Evolutionary conservation across 2,329 filamentous ascomycete genomes (phyloP).

Genomic region (Aureobasidium uvarum): DNA sequence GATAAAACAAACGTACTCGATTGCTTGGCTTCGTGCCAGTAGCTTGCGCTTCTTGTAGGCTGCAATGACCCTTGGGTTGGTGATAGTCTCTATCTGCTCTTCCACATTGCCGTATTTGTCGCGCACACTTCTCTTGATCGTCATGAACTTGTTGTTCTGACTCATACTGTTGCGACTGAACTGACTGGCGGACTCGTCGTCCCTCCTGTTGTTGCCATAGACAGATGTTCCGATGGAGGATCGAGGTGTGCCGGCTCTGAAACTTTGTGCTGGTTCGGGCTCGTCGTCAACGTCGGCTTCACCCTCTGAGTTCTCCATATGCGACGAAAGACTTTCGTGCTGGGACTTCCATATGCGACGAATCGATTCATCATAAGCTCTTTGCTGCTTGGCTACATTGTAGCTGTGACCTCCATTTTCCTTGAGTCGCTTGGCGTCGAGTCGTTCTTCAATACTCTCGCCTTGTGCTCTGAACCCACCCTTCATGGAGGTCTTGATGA

Average conservation of each 20-base stretch:
- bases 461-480: slow-evolving; percentile 90
- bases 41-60: slow-evolving; percentile 80
- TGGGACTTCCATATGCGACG: slow-evolving; percentile 90
- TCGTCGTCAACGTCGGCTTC: slow-evolving; percentile 62
- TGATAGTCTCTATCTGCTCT: slow-evolving; percentile 31
- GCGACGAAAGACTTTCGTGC: slow-evolving; percentile 71
- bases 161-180: slow-evolving; percentile 48
- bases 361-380: slow-evolving; percentile 88
- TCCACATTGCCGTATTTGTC: slow-evolving; percentile 56
- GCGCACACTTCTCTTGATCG: slow-evolving; percentile 68
- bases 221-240: slow-evolving; percentile 62
- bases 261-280: slow-evolving; percentile 40
- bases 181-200: slow-evolving; percentile 71
- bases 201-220: slow-evolving; percentile 48
- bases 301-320: slow-evolving; percentile 70
- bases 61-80: slow-evolving; percentile 79
- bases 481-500: slow-evolving; percentile 98
- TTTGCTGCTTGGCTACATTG: slow-evolving; percentile 93
- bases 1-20: slow-evolving; percentile 59
- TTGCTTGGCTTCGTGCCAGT: slow-evolving; percentile 66
- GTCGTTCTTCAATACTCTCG: slow-evolving; percentile 82
- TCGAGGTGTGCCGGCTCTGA: slow-evolving; percentile 59
- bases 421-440: slow-evolving; percentile 70
- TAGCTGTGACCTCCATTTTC: slow-evolving; percentile 86
- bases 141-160: slow-evolving; percentile 65